Conservation (phyloP, 2,329 filamentous ascomycete species). For the Claviceps africana region DNA sequence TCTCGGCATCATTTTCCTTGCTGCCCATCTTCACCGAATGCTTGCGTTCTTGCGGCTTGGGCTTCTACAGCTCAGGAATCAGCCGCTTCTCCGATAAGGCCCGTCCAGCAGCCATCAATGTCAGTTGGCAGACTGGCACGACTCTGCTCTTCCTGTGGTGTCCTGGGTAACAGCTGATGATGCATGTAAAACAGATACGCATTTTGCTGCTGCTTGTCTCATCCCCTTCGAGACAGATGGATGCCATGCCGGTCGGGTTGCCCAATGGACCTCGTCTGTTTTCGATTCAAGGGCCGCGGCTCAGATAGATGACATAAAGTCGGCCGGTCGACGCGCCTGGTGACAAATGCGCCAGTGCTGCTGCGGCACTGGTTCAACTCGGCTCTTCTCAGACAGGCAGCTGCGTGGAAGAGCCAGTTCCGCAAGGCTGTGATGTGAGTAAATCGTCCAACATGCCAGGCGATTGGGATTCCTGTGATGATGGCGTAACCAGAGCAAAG, state of each 20-base stretch:
- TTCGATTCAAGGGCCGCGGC: background rate
- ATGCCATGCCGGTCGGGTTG: background rate
- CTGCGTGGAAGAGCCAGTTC: background rate
- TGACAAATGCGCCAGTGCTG: background rate
- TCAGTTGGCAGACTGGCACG: background rate
- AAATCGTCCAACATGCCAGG: too few species aligned
- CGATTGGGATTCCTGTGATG: background rate
- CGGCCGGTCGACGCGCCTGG: background rate
- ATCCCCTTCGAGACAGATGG: background rate
- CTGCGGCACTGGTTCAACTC: background rate
- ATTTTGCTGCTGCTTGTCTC: background rate
- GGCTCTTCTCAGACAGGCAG: conserved; percentile 1
- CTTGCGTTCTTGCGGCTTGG: background rate
- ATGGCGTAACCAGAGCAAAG: background rate
- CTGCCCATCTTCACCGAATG: background rate
- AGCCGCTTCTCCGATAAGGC: background rate
- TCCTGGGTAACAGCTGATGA: background rate
- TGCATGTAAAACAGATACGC: background rate
- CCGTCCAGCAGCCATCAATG: background rate
- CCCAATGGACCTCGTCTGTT: background rate
- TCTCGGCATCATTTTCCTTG: background rate
- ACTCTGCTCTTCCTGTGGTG: background rate
- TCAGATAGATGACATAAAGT: background rate
- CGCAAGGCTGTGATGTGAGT: background rate
- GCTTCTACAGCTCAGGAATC: background rate